These are phyloP conservation scores for Corylus americana DNA, from an alignment of 306 rosid genomes.

Conservation along the genomic window DNA sequence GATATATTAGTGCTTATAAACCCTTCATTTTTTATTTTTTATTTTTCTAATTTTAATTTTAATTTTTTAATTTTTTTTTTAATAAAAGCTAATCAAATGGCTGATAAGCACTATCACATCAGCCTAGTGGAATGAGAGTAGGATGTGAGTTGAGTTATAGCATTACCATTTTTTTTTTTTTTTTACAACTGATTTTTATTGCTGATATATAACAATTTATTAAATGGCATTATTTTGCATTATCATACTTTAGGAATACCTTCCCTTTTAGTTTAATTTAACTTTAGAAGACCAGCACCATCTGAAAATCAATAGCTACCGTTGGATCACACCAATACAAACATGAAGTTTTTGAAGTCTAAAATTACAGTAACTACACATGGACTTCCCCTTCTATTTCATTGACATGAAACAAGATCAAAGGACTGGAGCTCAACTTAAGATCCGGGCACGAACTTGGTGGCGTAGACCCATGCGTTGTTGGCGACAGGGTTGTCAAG, in stretches of 20 bases:
- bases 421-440: conserved; percentile 16
- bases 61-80: neutral
- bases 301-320: neutral
- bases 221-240: neutral
- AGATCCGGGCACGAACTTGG: conserved; percentile 87
- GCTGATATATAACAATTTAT: too few species aligned
- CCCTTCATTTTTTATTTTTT: too few species aligned
- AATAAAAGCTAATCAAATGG: too few species aligned
- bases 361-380: conserved; percentile 12
- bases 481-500: conserved; percentile 91
- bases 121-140: too few species aligned
- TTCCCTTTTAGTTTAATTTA: too few species aligned
- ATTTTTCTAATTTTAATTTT: neutral
- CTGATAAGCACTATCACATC: too few species aligned
- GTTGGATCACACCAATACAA: neutral
- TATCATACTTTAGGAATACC: neutral
- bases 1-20: too few species aligned
- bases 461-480: conserved; percentile 94
- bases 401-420: conserved; percentile 15
- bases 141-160: too few species aligned
- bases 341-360: neutral
- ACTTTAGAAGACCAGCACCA: neutral
- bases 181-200: too few species aligned
- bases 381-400: conserved; percentile 11
- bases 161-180: too few species aligned